phyloP scores from a whole-genome alignment of 176 grass and related monocot species.

The Juncus effusus region DNA sequence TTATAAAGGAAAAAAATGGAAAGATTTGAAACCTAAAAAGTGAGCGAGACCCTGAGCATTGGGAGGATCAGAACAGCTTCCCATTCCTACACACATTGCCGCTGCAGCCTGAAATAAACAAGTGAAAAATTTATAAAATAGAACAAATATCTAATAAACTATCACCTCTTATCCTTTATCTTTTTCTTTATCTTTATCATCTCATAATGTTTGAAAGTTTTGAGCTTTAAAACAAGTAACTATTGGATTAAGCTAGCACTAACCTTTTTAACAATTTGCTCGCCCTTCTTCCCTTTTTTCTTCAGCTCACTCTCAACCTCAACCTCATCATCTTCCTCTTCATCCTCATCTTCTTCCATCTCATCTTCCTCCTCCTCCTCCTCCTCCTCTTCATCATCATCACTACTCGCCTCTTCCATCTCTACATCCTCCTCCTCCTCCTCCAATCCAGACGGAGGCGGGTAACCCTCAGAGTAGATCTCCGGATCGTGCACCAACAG shows the following conservation, averaged over 20 bases:
- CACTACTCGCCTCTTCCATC: conserved; percentile 15
- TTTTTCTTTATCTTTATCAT: too few species aligned
- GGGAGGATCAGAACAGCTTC: conserved; percentile 75
- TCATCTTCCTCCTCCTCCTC: conserved; percentile 7
- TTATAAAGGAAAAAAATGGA: conserved; percentile 17
- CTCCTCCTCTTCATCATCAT: conserved; percentile 9
- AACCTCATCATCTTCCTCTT: conserved; percentile 12
- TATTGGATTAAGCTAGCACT: not conserved
- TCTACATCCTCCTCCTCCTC: conserved; percentile 14
- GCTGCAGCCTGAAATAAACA: conserved; percentile 64
- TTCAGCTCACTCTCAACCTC: conserved; percentile 44
- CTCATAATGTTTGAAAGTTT: too few species aligned
- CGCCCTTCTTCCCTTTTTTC: conserved; percentile 42
- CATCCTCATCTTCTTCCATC: conserved; percentile 27
- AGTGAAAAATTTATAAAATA: not conserved
- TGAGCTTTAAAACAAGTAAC: too few species aligned
- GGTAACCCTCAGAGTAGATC: conserved; percentile 69
- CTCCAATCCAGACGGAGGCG: conserved; percentile 3
- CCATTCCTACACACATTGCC: conserved; percentile 94
- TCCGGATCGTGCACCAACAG: conserved; percentile 86
- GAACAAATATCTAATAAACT: not conserved
- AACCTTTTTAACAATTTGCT: conserved; percentile 72
- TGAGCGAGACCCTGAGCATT: conserved; percentile 89
- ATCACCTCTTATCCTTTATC: too few species aligned
- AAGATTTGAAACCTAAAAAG: conserved; percentile 71